phyloP scores from a whole-genome alignment of 352 stramenopile genomes.

The Globisporangium nodosum region DNA sequence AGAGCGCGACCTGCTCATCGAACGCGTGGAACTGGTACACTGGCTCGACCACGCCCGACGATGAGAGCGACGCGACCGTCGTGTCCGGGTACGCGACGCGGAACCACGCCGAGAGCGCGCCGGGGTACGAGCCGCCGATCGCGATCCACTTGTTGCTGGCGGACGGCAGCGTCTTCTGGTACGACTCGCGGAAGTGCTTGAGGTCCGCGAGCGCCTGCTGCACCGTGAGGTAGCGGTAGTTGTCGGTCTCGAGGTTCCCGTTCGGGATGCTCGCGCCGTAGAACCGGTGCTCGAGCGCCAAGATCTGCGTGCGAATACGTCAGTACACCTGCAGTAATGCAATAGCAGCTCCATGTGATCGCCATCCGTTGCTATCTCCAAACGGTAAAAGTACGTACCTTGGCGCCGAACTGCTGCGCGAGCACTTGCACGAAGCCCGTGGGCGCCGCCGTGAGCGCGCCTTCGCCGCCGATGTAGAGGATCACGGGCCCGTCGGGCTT shows the following conservation, averaged over 20 bases:
- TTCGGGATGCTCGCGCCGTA: conserved; percentile 86
- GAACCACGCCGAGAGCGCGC: conserved; percentile 77
- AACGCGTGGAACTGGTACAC: conserved; percentile 81
- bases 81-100: conserved; percentile 74
- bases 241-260: conserved; percentile 57
- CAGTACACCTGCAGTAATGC: neutral
- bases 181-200: conserved; percentile 76
- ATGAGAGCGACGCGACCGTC: conserved; percentile 66
- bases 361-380: no score
- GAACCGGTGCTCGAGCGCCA: conserved; percentile 85
- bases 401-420: conserved; percentile 68
- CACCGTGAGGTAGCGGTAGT: conserved; percentile 77
- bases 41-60: conserved; percentile 75
- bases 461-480: conserved; percentile 84
- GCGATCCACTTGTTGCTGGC: conserved; percentile 61
- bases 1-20: conserved; percentile 71
- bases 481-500: conserved; percentile 58
- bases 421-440: conserved; percentile 67
- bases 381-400: conserved; percentile 22
- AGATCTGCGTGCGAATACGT: conserved; percentile 25
- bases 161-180: conserved; percentile 30
- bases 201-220: conserved; percentile 83
- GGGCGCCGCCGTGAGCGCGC: conserved; percentile 48
- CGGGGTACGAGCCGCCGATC: conserved; percentile 80
- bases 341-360: neutral